A percentile compares a stretch with the other conserved stretches of the same genome.
Conservation (phyloP, 768 basidiomycete genomes). For the Polyporus arcularius region DNA sequence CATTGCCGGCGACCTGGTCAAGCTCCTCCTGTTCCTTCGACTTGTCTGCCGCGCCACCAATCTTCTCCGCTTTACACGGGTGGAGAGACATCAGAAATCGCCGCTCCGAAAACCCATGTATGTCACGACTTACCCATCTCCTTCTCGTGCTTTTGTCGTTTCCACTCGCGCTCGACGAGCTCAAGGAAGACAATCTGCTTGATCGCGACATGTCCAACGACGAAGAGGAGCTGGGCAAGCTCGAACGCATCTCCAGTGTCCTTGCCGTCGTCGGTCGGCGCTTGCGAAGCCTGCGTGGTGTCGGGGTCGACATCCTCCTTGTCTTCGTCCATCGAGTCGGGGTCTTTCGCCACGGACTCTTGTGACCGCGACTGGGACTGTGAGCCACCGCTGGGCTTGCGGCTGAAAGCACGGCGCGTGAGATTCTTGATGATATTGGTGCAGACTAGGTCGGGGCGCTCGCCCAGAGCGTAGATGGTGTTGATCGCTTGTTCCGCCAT, state of each 20-base stretch:
- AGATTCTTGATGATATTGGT: slow-evolving; percentile 79
- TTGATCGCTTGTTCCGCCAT: slow-evolving; percentile 97
- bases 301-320: slow-evolving; percentile 24
- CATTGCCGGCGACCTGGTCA: slow-evolving; percentile 95
- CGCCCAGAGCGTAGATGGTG: slow-evolving; percentile 91
- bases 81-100: neutral
- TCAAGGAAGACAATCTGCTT: slow-evolving; percentile 98
- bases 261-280: slow-evolving; percentile 29
- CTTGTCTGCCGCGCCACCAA: slow-evolving; percentile 38
- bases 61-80: slow-evolving; percentile 56
- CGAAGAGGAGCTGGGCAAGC: slow-evolving; percentile 91
- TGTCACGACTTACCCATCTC: slow-evolving; percentile 58
- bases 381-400: slow-evolving; percentile 6
- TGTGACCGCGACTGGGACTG: slow-evolving; percentile 26
- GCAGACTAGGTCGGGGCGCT: slow-evolving; percentile 88
- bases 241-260: slow-evolving; percentile 83
- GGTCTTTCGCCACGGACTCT: slow-evolving; percentile 36
- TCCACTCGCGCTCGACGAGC: slow-evolving; percentile 93
- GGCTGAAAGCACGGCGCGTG: slow-evolving; percentile 66
- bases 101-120: neutral
- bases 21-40: slow-evolving; percentile 78
- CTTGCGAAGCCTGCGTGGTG: slow-evolving; percentile 3
- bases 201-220: slow-evolving; percentile 95
- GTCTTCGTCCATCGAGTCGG: slow-evolving; percentile 61
- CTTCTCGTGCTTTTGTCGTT: slow-evolving; percentile 91